Evolutionary conservation across 2,329 filamentous ascomycete genomes (phyloP).

Genomic region (Arthrobotrys entomopaga): DNA sequence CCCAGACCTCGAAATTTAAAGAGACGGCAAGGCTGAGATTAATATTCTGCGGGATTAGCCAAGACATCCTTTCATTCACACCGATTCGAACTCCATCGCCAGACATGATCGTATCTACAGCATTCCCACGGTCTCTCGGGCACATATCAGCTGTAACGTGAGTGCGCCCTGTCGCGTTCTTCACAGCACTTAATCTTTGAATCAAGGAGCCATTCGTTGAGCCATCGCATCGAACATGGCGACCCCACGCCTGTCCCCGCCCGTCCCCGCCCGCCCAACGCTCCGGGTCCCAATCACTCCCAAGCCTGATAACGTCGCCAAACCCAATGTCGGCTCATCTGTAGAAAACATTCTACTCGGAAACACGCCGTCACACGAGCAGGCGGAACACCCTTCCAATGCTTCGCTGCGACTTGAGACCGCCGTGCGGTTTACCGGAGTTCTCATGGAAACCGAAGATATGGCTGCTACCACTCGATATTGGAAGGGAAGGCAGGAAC

Average conservation of each 20-base stretch:
- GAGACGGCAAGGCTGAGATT: no score
- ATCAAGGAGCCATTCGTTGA: no score
- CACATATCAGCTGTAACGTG: no score
- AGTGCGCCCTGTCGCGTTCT: no score
- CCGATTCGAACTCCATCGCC: no score
- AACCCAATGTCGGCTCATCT: neutral
- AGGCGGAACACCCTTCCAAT: conserved; percentile 26
- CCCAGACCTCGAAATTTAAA: no score
- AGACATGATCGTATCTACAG: no score
- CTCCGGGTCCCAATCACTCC: neutral
- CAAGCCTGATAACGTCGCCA: conserved; percentile 5
- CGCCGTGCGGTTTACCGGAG: conserved; percentile 29
- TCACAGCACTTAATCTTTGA: no score
- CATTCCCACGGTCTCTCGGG: no score
- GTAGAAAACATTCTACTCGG: conserved; percentile 31
- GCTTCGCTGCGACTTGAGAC: conserved; percentile 32
- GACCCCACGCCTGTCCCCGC: neutral
- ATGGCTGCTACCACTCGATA: conserved; percentile 14
- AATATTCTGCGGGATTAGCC: no score
- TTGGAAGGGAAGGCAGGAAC: conserved; percentile 42
- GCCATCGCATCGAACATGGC: neutral
- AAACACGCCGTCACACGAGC: conserved; percentile 19
- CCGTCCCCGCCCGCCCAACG: conserved; percentile 4
- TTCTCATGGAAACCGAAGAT: conserved; percentile 26
- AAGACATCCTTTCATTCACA: no score